Evolutionary conservation across 805 yeast species (phyloP), one percentile per base, ranked within the genome.

Genomic region (Lachancea meyersii): DNA sequence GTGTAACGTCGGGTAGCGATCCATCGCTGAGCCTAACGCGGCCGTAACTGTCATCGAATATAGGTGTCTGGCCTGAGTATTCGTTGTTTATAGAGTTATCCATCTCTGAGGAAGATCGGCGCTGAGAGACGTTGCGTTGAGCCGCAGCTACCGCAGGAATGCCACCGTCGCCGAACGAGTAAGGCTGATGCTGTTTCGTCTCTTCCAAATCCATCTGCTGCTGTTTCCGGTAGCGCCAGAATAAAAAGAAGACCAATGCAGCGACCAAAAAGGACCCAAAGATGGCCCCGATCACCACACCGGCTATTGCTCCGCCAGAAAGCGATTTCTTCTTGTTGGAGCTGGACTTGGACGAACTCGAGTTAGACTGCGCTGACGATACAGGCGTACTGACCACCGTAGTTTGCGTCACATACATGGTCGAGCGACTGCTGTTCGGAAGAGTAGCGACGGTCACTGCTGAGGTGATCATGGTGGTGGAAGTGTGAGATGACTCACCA

Each of bases 201-300:
- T 60, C 73, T 47, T 73, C 76, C 31, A 72, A 67, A 41, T 70
- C 71, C 24, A 65, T 70, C 30, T 63, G 64, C 41, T 59, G 56
- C 31, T 55, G 48, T 38, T 55, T 54, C 43, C 71, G 66, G 23
- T 71, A 69, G 43, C 71, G 64, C 54, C 70, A 62, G 47, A 70
- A 52, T 24, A 75, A 50, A 52, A 76, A 63, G 35, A 73, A 55
- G 5, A 69, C 57, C 8, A 73, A 49, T 5, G 65, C 63, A 1
- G 67, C 72, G 2, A 73, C 28, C 18, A 63, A 58, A 5, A 53
- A 41, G 0, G 70, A 55, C 45, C 79, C 82, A 17, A 58, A 65
- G 9, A 76, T 63, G 5, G 67, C 69, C 21, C 82, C 82, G 31
- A 75, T 65, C n/a, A 75, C 82, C 21, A 77, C 72, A 35, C 82